Conservation (phyloP, 805 yeast species). For the Monosporozyma siamensis region DNA sequence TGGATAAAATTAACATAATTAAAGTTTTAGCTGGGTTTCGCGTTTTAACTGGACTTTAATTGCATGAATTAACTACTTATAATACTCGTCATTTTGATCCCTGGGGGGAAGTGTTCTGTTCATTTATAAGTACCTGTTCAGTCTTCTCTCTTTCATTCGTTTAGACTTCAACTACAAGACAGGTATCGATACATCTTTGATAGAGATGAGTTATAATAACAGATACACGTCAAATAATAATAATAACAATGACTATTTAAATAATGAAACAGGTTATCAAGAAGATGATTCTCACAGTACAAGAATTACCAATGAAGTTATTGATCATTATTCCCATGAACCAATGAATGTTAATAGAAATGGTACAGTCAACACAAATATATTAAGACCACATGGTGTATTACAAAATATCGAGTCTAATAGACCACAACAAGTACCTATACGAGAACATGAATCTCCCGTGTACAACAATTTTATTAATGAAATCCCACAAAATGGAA, state of each 20-base stretch:
- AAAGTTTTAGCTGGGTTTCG: slow-evolving; percentile 2
- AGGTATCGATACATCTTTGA: too few relatives aligned
- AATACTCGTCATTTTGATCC: background rate
- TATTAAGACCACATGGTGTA: background rate
- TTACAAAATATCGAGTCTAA: slow-evolving; percentile 1
- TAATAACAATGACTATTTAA: background rate
- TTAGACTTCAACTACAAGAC: background rate
- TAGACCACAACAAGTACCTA: background rate
- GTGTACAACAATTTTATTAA: background rate
- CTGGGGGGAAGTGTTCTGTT: too few relatives aligned
- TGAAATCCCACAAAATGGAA: background rate
- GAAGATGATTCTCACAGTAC: slow-evolving; percentile 1
- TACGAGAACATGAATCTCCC: background rate
- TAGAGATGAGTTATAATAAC: background rate
- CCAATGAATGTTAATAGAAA: background rate
- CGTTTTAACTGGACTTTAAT: too few relatives aligned
- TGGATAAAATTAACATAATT: background rate
- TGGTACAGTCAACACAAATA: background rate
- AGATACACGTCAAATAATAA: background rate
- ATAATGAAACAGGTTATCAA: background rate
- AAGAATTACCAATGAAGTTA: background rate
- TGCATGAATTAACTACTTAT: background rate
- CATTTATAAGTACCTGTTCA: background rate
- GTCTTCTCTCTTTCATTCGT: background rate
- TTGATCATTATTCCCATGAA: slow-evolving; percentile 2